Percentiles rank a stretch among this genome's conserved stretches.
Conservation (phyloP, 2,329 filamentous ascomycete species). For the Remersonia thermophila region DNA sequence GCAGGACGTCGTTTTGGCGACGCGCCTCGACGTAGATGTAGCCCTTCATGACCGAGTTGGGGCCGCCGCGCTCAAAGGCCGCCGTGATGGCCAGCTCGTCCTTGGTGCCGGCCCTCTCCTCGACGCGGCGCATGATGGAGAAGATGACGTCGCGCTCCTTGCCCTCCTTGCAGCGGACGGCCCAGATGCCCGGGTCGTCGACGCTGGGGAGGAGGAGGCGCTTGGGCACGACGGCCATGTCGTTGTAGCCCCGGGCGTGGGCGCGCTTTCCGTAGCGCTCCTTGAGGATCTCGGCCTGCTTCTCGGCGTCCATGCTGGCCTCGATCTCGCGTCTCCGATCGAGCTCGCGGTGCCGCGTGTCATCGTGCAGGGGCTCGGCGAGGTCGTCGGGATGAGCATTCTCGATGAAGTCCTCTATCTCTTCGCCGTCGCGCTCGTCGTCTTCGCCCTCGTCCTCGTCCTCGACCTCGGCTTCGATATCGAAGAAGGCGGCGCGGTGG, state of each 20-base stretch:
- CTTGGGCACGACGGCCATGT: slow-evolving; percentile 70
- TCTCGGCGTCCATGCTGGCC: slow-evolving; percentile 81
- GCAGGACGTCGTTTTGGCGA: slow-evolving; percentile 72
- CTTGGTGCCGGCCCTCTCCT: slow-evolving; percentile 66
- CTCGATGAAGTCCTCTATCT: slow-evolving; percentile 71
- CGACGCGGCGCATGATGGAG: slow-evolving; percentile 75
- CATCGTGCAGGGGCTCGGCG: slow-evolving; percentile 76
- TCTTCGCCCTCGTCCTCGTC: slow-evolving; percentile 83
- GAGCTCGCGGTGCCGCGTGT: slow-evolving; percentile 84
- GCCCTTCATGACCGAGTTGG: slow-evolving; percentile 73
- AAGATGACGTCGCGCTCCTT: slow-evolving; percentile 90
- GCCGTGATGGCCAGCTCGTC: slow-evolving; percentile 76
- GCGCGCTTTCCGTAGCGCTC: slow-evolving; percentile 79
- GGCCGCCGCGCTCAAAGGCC: slow-evolving; percentile 77
- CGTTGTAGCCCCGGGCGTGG: slow-evolving; percentile 49
- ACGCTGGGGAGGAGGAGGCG: slow-evolving; percentile 81
- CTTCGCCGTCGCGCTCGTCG: slow-evolving; percentile 79
- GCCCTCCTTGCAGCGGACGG: slow-evolving; percentile 81
- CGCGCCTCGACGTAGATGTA: slow-evolving; percentile 92
- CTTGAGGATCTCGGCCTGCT: slow-evolving; percentile 74
- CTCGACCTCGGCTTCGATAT: slow-evolving; percentile 96
- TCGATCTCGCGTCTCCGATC: slow-evolving; percentile 84
- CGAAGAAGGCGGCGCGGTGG: slow-evolving; percentile 78
- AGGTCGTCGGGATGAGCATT: slow-evolving; percentile 86
- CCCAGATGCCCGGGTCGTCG: slow-evolving; percentile 93